Percentiles rank a stretch among this genome's conserved stretches.
Conservation (phyloP, 1,284 basidiomycete genomes). For the Apiotrichum brassicae region DNA sequence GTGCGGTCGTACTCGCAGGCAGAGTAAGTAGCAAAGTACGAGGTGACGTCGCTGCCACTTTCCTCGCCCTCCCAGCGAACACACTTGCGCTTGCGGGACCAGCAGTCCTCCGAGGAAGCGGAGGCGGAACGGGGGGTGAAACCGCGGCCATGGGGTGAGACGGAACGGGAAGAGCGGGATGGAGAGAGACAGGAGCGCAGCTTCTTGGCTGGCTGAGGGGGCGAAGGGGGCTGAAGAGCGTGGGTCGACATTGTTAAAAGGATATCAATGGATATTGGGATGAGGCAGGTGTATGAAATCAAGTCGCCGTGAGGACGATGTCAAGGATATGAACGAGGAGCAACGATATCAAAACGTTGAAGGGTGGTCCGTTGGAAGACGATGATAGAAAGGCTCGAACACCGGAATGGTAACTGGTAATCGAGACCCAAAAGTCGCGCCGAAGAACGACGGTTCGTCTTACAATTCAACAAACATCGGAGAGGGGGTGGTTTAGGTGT, state of each 20-base stretch:
- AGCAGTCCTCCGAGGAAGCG: conserved; percentile 8
- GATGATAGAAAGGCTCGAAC: neutral
- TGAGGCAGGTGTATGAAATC: neutral
- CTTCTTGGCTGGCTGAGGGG: conserved; percentile 22
- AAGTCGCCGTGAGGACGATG: neutral
- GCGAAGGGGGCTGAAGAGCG: conserved; percentile 5
- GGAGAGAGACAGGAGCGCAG: conserved; percentile 42
- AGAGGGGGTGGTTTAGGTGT: neutral
- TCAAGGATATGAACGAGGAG: neutral
- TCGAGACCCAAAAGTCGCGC: neutral
- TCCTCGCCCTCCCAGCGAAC: conserved; percentile 38
- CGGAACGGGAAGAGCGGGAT: conserved; percentile 2
- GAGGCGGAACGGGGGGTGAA: conserved; percentile 8
- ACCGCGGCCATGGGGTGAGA: neutral
- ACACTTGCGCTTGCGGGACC: conserved; percentile 28
- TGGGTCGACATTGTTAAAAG: conserved; percentile 9
- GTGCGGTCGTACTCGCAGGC: conserved; percentile 47
- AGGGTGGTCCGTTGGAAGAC: neutral
- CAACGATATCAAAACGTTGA: neutral
- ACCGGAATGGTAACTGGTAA: neutral
- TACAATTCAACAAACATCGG: neutral
- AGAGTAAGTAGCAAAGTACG: conserved; percentile 43
- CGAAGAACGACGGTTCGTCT: neutral
- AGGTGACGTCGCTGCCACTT: conserved; percentile 33
- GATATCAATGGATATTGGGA: neutral